phyloP scores from a whole-genome alignment of 345 rosid species.

The Populus davidiana region DNA sequence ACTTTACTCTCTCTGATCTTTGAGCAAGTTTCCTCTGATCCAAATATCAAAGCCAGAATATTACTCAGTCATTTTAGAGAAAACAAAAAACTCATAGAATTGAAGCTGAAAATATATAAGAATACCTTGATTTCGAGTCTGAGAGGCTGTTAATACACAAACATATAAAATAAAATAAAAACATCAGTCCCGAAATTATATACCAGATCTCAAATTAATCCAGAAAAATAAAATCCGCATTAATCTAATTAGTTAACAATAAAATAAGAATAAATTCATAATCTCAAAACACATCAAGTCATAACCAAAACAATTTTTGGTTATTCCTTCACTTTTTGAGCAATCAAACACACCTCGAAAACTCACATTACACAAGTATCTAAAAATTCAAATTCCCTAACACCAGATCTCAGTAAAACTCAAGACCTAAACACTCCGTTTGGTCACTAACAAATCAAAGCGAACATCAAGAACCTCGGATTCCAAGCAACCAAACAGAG shows the following conservation, averaged over 20 bases:
- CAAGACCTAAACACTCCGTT: neutral
- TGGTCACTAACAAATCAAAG: neutral
- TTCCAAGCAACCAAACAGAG: conserved; percentile 1
- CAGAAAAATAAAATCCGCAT: neutral
- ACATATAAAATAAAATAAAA: neutral
- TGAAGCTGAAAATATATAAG: neutral
- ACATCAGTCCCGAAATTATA: conserved; percentile 15
- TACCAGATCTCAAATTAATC: conserved; percentile 17
- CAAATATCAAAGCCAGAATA: neutral
- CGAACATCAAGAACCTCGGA: neutral
- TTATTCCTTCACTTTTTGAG: neutral
- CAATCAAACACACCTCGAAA: conserved; percentile 1
- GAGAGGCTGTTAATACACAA: conserved; percentile 40
- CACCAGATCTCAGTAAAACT: conserved; percentile 17
- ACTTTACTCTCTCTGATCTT: conserved; percentile 54
- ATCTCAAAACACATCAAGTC: neutral
- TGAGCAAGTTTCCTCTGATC: conserved; percentile 53
- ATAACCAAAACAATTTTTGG: neutral
- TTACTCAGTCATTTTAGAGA: neutral
- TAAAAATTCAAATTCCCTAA: neutral
- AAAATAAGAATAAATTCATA: neutral
- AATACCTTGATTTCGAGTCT: conserved; percentile 54
- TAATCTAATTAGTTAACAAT: neutral
- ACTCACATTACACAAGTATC: neutral
- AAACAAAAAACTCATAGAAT: neutral